These are phyloP conservation scores for Chlorociboria aeruginascens DNA, from an alignment of 495 filamentous ascomycete species.

Conservation along the genomic window DNA sequence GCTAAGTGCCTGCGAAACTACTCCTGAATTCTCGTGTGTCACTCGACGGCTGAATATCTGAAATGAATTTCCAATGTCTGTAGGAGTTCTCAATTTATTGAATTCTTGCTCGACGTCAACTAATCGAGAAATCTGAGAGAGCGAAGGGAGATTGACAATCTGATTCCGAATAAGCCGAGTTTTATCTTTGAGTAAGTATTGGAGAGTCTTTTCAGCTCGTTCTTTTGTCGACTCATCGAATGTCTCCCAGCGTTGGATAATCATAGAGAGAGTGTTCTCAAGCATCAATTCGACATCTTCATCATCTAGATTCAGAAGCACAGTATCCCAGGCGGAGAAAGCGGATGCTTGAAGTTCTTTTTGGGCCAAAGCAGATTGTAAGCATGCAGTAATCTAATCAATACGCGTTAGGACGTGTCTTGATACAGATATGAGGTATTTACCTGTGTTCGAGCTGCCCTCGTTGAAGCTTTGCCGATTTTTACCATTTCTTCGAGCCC, in stretches of 20 bases:
- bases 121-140: constrained; percentile 59
- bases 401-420: background rate
- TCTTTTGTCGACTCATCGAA: constrained; percentile 49
- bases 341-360: constrained; percentile 61
- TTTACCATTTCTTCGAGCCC: constrained; percentile 84
- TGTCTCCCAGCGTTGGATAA: constrained; percentile 64
- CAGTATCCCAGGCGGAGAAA: constrained; percentile 71
- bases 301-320: constrained; percentile 60
- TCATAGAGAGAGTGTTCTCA: constrained; percentile 78
- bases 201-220: constrained; percentile 47
- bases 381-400: constrained; percentile 67
- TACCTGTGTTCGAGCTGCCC: constrained; percentile 78
- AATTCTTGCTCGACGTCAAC: constrained; percentile 52
- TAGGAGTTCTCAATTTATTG: constrained; percentile 43
- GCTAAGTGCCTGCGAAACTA: constrained; percentile 64
- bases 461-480: constrained; percentile 54
- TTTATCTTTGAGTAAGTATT: constrained; percentile 51
- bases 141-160: constrained; percentile 63
- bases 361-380: constrained; percentile 69
- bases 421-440: constrained; percentile 12
- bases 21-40: constrained; percentile 68
- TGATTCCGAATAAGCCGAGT: constrained; percentile 43
- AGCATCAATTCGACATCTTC: constrained; percentile 69
- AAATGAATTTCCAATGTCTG: constrained; percentile 47
- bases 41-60: constrained; percentile 59